Evolutionary conservation across 2,329 filamentous ascomycete species (phyloP).

Genomic region (Gremmenia infestans): DNA sequence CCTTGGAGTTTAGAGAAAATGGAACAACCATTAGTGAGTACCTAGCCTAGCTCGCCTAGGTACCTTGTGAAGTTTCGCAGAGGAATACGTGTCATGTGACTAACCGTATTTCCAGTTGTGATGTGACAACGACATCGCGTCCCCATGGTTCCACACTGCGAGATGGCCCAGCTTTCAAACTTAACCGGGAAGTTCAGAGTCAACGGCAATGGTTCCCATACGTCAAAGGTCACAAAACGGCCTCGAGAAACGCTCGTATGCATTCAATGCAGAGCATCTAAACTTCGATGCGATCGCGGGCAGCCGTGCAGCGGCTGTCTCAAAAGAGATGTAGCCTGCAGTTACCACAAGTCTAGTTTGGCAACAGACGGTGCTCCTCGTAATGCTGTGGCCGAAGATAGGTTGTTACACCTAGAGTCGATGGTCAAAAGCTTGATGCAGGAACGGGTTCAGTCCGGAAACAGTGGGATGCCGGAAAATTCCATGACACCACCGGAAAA

Average conservation of each 20-base stretch:
- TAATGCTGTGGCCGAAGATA: conserved; percentile 10
- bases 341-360: conserved; percentile 4
- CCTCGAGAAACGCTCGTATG: conserved; percentile 10
- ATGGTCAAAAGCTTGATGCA: conserved; percentile 15
- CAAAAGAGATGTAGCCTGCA: conserved; percentile 17
- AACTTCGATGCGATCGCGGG: conserved; percentile 20
- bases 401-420: conserved; percentile 14
- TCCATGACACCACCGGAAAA: conserved; percentile 12
- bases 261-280: conserved; percentile 13
- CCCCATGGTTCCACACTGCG: neutral
- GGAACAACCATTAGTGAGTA: no score
- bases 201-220: neutral
- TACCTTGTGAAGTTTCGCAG: no score
- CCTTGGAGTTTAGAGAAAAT: no score
- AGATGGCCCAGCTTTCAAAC: neutral
- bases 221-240: conserved; percentile 4
- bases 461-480: neutral
- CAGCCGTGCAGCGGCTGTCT: conserved; percentile 19
- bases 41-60: no score
- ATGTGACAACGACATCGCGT: no score
- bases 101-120: no score
- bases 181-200: neutral
- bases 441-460: neutral
- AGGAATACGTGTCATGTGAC: no score
- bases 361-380: neutral